These are phyloP conservation scores for Blastobotrys raffinosifermentans DNA, from an alignment of 1,139 yeast genomes.

Conservation along the genomic window DNA sequence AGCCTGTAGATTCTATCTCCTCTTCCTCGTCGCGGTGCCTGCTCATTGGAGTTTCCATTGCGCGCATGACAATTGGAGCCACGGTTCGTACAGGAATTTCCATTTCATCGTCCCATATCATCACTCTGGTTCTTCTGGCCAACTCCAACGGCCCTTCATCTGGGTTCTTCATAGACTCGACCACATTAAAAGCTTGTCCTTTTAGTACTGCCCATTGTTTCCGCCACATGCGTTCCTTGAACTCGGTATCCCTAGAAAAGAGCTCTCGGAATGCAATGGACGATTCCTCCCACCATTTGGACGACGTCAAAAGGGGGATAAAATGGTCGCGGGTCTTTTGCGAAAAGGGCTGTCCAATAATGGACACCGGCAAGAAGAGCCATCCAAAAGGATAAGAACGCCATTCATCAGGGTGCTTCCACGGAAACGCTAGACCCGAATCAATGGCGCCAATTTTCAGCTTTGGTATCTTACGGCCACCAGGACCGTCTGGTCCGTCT, in stretches of 20 bases:
- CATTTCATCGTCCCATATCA: slow-evolving; percentile 59
- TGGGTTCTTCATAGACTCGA: slow-evolving; percentile 52
- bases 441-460: slow-evolving; percentile 70
- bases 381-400: slow-evolving; percentile 77
- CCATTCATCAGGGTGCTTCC: slow-evolving; percentile 85
- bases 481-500: slow-evolving; percentile 15
- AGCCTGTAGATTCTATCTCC: background rate
- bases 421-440: slow-evolving; percentile 70
- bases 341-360: slow-evolving; percentile 67
- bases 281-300: slow-evolving; percentile 67
- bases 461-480: slow-evolving; percentile 31
- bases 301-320: slow-evolving; percentile 53
- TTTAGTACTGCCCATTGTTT: slow-evolving; percentile 66
- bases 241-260: slow-evolving; percentile 54
- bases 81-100: slow-evolving; percentile 47
- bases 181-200: slow-evolving; percentile 76
- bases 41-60: slow-evolving; percentile 22
- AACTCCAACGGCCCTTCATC: slow-evolving; percentile 66
- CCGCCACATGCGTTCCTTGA: slow-evolving; percentile 60
- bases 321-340: slow-evolving; percentile 51
- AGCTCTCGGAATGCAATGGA: slow-evolving; percentile 42
- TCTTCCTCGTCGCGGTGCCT: slow-evolving; percentile 7
- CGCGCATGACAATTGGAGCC: slow-evolving; percentile 21
- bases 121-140: slow-evolving; percentile 51
- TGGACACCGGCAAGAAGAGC: slow-evolving; percentile 58